Evolutionary conservation across 768 basidiomycete genomes (phyloP).

Genomic region (Lactarius akahatsu): DNA sequence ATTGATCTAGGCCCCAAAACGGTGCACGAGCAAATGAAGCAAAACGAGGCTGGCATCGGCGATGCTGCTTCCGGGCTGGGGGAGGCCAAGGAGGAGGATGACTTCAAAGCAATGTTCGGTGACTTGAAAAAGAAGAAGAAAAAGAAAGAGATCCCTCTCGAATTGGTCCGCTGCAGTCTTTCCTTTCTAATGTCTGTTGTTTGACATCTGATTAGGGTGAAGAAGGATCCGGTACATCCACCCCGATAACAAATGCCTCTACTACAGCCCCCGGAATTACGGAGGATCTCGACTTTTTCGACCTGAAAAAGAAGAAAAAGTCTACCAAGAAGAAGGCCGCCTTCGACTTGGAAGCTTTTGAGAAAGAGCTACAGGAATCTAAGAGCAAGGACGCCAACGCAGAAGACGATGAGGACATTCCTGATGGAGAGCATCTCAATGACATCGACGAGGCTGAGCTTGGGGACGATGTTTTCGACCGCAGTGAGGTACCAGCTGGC

Average conservation of each 20-base stretch:
- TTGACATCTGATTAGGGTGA: constrained; percentile 43
- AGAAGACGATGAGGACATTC: constrained; percentile 55
- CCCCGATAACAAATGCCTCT: constrained; percentile 44
- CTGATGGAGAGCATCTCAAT: constrained; percentile 62
- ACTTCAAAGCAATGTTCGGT: constrained; percentile 81
- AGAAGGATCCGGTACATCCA: constrained; percentile 66
- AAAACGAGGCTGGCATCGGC: constrained; percentile 40
- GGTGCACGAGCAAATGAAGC: constrained; percentile 72
- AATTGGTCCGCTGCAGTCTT: constrained; percentile 53
- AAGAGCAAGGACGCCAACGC: constrained; percentile 58
- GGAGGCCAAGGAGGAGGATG: constrained; percentile 65
- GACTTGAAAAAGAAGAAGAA: constrained; percentile 93
- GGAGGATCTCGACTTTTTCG: constrained; percentile 92
- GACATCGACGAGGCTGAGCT: constrained; percentile 79
- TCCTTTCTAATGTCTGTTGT: not conserved
- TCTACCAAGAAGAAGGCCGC: constrained; percentile 82
- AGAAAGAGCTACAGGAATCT: constrained; percentile 81
- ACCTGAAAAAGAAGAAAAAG: constrained; percentile 97
- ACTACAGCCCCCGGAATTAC: constrained; percentile 32
- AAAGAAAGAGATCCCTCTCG: constrained; percentile 84
- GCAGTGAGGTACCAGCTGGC: constrained; percentile 46
- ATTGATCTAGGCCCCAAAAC: constrained; percentile 78
- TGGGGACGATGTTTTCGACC: constrained; percentile 85
- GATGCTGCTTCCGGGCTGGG: constrained; percentile 38
- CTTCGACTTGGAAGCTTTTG: constrained; percentile 89